Evolutionary conservation across 129 eudicot genomes (phyloP).

Genomic region (Artemisia annua): DNA sequence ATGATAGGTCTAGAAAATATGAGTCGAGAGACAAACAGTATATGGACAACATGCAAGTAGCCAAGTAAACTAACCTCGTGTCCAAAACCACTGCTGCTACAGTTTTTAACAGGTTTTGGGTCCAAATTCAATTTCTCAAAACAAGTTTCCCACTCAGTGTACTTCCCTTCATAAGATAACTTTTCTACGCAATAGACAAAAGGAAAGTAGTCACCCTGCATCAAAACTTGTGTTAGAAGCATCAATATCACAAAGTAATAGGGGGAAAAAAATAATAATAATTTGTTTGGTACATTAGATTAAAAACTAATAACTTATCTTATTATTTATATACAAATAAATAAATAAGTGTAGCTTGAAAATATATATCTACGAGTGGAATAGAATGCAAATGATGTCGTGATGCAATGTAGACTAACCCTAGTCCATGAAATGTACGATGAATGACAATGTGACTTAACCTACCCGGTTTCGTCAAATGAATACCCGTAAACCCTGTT

Average conservation of each 20-base stretch:
- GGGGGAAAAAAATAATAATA: background rate
- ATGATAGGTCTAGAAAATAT: background rate
- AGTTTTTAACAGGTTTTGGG: slow-evolving; percentile 60
- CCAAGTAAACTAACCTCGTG: slow-evolving; percentile 51
- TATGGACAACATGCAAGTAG: background rate
- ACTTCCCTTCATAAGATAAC: slow-evolving; percentile 50
- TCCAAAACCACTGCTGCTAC: slow-evolving; percentile 61
- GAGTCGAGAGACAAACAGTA: background rate
- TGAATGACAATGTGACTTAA: no score
- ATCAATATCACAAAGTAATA: slow-evolving; percentile 1
- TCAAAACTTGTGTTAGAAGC: slow-evolving; percentile 6
- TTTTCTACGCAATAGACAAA: slow-evolving; percentile 76
- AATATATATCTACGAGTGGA: no score
- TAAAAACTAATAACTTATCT: no score
- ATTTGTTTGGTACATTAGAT: no score
- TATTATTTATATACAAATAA: no score
- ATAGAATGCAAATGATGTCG: no score
- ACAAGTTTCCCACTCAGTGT: slow-evolving; percentile 83
- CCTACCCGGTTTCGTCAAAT: no score
- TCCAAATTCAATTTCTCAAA: slow-evolving; percentile 67
- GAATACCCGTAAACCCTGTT: no score
- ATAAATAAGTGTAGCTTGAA: no score
- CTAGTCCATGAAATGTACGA: no score
- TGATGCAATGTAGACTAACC: no score
- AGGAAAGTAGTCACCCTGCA: slow-evolving; percentile 84